Evolutionary conservation across 495 filamentous ascomycete genomes (phyloP), one percentile per base, ranked within the genome.

Genomic region (Podospora australis): DNA sequence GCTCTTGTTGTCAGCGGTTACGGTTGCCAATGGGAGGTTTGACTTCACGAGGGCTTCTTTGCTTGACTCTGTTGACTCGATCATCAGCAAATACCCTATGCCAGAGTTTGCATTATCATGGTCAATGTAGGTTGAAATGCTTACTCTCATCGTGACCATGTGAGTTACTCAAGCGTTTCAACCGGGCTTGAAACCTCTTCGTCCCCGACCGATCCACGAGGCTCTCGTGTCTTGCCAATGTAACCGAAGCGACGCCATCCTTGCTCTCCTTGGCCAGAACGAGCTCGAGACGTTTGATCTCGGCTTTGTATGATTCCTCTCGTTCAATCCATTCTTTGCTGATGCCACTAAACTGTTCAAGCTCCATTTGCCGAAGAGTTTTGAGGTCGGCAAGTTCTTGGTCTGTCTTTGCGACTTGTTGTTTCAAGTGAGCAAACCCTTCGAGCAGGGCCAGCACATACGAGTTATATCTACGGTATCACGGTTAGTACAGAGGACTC

Each of bases 211-310:
- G 67, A 39, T 72, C 60, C 9, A 73, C 54, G 16, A 70, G 42
- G 34, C 70, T 75, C 25, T 61, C 67, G 2, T 68, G 62, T 17
- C 75, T 61, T 2, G 71, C 69, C 17, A 78, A 38, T 0, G 65
- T 56, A 0, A 78, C 73, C 6, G 62, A 63, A 36, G 69, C 71
- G 39, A 78, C 56, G 11, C 75, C 75, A 41, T 71, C 66, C 21
- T 64, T 65, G 28, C 70, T 72, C 10, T 68, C 65, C 26, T 60
- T 70, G 0, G 68, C 68, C 28, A 79, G 42, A 9, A 72, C 49
- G 6, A 77, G 54, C 51, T 78, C 75, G 4, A 79, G 62, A 6
- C 68, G 60, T 51, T 74, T 75, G 40, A 78, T 60, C 46, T 79
- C 73, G 0, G 59, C 54, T 39, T 67, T 72, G 57, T 73, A 78